Base-by-base conservation (phyloP, 306 rosid species). In the Medicago lupulina region DNA sequence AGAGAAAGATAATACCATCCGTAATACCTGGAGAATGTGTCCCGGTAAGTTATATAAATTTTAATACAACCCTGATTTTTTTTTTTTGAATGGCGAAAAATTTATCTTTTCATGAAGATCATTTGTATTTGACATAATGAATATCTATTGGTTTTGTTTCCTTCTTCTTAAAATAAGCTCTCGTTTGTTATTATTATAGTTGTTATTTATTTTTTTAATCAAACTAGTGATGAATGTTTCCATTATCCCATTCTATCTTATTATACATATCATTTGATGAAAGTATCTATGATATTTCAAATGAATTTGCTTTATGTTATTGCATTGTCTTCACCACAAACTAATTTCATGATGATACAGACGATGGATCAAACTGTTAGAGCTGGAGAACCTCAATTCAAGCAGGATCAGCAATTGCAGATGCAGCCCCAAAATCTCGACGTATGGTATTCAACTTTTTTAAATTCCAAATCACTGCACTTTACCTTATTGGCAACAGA, bases 31-130 rank as follows among this genome's bases (percentile, higher is more conserved):
- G 44, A 67, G 81, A 75, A 75, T 59, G 34, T 53, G 63, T 70
- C 9, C 31, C 15, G 85, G 90, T 88, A 86, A 43, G 76, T 73
- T 82, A 14, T 67, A 49, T 63, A 57, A 43, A 51, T 28, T 28
- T 28, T 28, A 28, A 28, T 1, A 28, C 31, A 28, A 28, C 31
- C 31, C 31, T 28, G 31, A 28, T 28, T 28, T 1, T 23, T 23
- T 1, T 23, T 23, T 23, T 28, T 28, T 28, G 31, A 28, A 3
- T 28, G 31, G 4, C 31, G 31, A 28, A 28, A 28, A 28, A 28
- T 28, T 28, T 28, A 28, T 28, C 31, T 69, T 75, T 49, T 70
- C 61, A n/a, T 34, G 38, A 43, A 31, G 43, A 70, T 75, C 40
- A 59, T 36, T 47, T 46, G 40, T 62, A 28, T 28, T 3, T 28